These are phyloP conservation scores for Rachicladosporium sp. DNA, from an alignment of 2,329 filamentous ascomycete genomes.

Conservation along the genomic window DNA sequence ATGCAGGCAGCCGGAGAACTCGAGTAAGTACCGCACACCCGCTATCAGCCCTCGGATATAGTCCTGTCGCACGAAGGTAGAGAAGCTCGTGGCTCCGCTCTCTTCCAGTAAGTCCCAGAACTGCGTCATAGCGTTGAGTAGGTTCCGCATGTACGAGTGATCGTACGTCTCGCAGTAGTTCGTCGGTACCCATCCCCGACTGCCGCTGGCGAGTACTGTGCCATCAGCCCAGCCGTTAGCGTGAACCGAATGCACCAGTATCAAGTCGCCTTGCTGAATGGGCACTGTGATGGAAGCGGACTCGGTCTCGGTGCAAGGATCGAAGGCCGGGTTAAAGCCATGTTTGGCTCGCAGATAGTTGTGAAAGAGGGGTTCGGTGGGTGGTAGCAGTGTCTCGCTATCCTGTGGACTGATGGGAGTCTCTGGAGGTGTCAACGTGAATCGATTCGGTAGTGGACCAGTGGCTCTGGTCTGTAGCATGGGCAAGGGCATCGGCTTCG, in stretches of 20 bases:
- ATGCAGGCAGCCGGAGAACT: slow-evolving; percentile 77
- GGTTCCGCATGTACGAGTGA: slow-evolving; percentile 69
- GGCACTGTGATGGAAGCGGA: slow-evolving; percentile 59
- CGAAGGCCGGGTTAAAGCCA: slow-evolving; percentile 69
- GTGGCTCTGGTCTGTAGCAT: slow-evolving; percentile 1
- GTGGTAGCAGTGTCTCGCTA: slow-evolving; percentile 5
- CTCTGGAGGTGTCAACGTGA: slow-evolving; percentile 11
- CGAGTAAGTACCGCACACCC: slow-evolving; percentile 78
- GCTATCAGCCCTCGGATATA: slow-evolving; percentile 91
- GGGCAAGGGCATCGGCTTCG: slow-evolving; percentile 3
- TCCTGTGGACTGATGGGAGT: slow-evolving; percentile 9
- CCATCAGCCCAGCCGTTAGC: slow-evolving; percentile 98
- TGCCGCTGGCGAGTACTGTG: slow-evolving; percentile 72
- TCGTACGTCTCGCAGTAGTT: slow-evolving; percentile 97
- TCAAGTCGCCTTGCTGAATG: slow-evolving; percentile 79
- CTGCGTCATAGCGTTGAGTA: slow-evolving; percentile 75
- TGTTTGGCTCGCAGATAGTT: slow-evolving; percentile 93
- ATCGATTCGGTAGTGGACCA: background rate
- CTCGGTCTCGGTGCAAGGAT: slow-evolving; percentile 62
- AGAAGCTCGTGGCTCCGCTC: slow-evolving; percentile 50
- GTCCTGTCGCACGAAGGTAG: slow-evolving; percentile 80
- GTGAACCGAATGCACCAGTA: slow-evolving; percentile 91
- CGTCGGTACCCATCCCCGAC: slow-evolving; percentile 88
- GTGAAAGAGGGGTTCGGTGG: slow-evolving; percentile 57
- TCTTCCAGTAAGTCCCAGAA: slow-evolving; percentile 84